Conservation (phyloP, 2,329 filamentous ascomycete species). For the Anthostomella pinea region DNA sequence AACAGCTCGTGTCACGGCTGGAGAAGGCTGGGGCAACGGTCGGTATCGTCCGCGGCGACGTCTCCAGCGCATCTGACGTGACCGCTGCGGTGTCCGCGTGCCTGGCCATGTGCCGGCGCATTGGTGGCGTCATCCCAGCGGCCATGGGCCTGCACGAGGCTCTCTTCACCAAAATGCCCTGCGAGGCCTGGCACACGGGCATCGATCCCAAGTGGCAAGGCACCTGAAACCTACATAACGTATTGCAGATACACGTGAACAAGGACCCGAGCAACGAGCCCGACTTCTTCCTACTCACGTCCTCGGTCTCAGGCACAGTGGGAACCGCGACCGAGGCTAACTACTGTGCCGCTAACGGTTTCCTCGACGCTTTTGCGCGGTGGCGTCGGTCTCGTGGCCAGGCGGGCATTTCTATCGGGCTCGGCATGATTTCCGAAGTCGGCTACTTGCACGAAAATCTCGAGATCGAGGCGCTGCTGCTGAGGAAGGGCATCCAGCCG, state of each 20-base stretch:
- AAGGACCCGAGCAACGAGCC: slow-evolving; percentile 11
- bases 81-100: background rate
- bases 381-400: slow-evolving; percentile 24
- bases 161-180: slow-evolving; percentile 10
- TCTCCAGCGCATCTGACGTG: slow-evolving; percentile 3
- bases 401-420: slow-evolving; percentile 19
- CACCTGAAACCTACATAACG: slow-evolving; percentile 16
- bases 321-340: slow-evolving; percentile 33
- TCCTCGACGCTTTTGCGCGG: slow-evolving; percentile 31
- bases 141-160: slow-evolving; percentile 32
- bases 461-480: slow-evolving; percentile 14
- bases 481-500: slow-evolving; percentile 17
- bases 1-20: slow-evolving; percentile 14
- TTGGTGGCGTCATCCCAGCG: slow-evolving; percentile 34
- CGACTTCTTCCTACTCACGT: slow-evolving; percentile 34
- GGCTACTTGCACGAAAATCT: slow-evolving; percentile 32
- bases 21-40: background rate
- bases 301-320: slow-evolving; percentile 25
- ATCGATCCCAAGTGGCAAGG: slow-evolving; percentile 18
- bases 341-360: slow-evolving; percentile 36
- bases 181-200: slow-evolving; percentile 16
- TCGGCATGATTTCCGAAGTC: slow-evolving; percentile 34
- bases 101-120: background rate
- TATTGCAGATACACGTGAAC: background rate
- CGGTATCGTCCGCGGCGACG: slow-evolving; percentile 12